These are phyloP conservation scores for Extremus antarcticus DNA, from an alignment of 495 filamentous ascomycete species.

Conservation along the genomic window DNA sequence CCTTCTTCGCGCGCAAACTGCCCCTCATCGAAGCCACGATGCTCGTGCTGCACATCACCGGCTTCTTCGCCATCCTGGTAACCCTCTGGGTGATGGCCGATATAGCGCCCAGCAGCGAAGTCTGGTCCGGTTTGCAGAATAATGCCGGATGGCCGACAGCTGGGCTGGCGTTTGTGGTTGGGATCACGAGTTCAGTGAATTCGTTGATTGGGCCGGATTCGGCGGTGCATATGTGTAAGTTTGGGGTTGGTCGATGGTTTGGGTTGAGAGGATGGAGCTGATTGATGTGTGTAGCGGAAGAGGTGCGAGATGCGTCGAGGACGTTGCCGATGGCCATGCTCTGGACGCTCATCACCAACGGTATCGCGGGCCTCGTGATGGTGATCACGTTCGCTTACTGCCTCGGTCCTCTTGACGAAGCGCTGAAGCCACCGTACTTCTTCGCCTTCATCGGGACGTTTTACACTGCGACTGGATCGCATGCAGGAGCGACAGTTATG, in stretches of 20 bases:
- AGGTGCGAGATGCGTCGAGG: constrained; percentile 12
- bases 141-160: constrained; percentile 15
- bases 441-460: constrained; percentile 12
- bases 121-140: constrained; percentile 21
- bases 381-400: constrained; percentile 5
- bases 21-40: constrained; percentile 19
- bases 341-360: constrained; percentile 10
- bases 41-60: constrained; percentile 11
- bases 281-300: too few species aligned
- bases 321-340: constrained; percentile 7
- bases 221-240: constrained; percentile 6
- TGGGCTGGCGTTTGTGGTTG: constrained; percentile 5
- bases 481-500: constrained; percentile 19
- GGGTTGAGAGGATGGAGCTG: too few species aligned
- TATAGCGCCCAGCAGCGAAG: too few species aligned
- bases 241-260: too few species aligned
- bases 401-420: background rate
- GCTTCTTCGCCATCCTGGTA: constrained; percentile 16
- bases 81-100: constrained; percentile 12
- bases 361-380: constrained; percentile 9
- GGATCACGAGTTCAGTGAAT: constrained; percentile 6
- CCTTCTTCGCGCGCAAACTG: constrained; percentile 30
- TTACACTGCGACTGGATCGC: constrained; percentile 10
- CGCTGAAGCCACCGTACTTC: background rate
- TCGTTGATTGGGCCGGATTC: constrained; percentile 10